A percentile compares a stretch with the other conserved stretches of the same genome.
Evolutionary conservation across 169 alveolate genomes (phyloP).

Genomic region (Eimeria praecox): DNA sequence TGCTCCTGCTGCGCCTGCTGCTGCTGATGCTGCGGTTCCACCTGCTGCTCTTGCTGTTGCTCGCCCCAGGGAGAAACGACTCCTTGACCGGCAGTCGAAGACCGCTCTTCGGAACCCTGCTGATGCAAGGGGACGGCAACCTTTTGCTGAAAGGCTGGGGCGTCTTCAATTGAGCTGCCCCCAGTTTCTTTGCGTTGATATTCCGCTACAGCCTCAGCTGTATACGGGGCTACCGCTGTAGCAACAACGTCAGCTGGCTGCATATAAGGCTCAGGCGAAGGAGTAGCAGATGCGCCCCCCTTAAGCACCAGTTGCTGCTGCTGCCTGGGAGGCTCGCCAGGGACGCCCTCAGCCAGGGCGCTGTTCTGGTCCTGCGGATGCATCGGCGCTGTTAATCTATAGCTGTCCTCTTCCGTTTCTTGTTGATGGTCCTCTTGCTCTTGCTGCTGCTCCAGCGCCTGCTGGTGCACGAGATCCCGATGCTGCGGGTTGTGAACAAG

Average conservation of each 20-base stretch:
- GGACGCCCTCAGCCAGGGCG: neutral
- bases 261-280: neutral
- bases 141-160: neutral
- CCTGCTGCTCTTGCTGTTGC: conserved; percentile 27
- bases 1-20: conserved; percentile 19
- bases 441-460: neutral
- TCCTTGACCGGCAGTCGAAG: neutral
- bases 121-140: neutral
- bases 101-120: neutral
- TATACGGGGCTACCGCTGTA: neutral
- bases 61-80: neutral
- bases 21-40: neutral
- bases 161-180: neutral
- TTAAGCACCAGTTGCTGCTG: neutral
- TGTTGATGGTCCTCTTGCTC: neutral
- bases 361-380: neutral
- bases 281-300: conserved; percentile 5
- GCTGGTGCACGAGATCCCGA: neutral
- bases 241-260: neutral
- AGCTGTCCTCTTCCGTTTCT: neutral
- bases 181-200: neutral
- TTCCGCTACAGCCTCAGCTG: neutral
- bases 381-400: neutral
- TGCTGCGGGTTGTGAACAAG: neutral
- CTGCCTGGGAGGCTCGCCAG: neutral